Evolutionary conservation across 495 filamentous ascomycete genomes (phyloP).

Genomic region (Copromyces sp.): DNA sequence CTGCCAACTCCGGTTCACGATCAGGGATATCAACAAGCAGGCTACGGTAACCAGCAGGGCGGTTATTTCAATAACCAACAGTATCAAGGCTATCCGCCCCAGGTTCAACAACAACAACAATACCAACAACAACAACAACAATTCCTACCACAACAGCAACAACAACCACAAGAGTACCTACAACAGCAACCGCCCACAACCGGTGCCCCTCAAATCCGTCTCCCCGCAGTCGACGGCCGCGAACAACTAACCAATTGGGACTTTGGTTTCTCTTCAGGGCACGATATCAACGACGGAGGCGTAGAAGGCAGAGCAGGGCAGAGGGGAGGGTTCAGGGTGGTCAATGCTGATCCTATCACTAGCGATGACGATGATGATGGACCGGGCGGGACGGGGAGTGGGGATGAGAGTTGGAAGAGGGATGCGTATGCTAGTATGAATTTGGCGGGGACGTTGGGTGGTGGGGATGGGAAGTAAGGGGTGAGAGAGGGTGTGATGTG

Average conservation of each 20-base stretch:
- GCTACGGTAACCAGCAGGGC: not conserved
- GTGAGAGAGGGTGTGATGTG: no score
- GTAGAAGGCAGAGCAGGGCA: not conserved
- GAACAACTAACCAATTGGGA: slow-evolving; percentile 22
- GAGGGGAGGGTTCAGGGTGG: not conserved
- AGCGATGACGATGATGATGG: not conserved
- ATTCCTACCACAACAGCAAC: not conserved
- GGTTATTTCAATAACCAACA: not conserved
- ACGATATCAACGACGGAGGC: not conserved
- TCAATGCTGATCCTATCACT: not conserved
- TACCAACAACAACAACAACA: not conserved
- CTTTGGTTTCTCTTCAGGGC: not conserved
- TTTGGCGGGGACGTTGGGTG: slow-evolving; percentile 15
- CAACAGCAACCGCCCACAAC: slow-evolving; percentile 7
- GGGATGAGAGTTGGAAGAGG: slow-evolving; percentile 21
- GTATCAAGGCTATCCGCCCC: not conserved
- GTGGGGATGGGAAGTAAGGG: not conserved
- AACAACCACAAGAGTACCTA: not conserved
- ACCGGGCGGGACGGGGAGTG: not conserved
- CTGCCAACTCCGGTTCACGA: not conserved
- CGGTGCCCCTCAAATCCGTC: slow-evolving; percentile 28
- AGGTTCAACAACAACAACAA: not conserved
- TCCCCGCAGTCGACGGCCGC: slow-evolving; percentile 32
- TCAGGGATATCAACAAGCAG: not conserved
- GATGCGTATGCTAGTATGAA: slow-evolving; percentile 26